These are phyloP conservation scores for Pouteria campechiana DNA, from an alignment of 179 eudicot species.

Conservation along the genomic window DNA sequence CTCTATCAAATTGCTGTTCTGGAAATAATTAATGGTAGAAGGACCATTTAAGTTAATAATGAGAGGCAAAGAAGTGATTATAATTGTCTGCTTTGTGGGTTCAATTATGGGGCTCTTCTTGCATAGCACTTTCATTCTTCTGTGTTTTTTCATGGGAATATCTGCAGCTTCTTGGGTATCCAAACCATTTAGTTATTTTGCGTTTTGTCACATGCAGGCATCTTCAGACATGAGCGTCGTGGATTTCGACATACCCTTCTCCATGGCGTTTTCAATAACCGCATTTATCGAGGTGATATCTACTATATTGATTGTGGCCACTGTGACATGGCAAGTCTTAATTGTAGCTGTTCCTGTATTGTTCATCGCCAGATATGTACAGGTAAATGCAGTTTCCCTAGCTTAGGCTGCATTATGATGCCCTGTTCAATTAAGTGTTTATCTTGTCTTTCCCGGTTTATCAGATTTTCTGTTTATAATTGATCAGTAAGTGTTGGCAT, in stretches of 20 bases:
- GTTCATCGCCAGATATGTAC: constrained; percentile 42
- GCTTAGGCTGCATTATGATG: background rate
- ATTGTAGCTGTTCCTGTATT: constrained; percentile 56
- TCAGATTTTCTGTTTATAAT: background rate
- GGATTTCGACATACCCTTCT: constrained; percentile 63
- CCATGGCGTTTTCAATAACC: constrained; percentile 32
- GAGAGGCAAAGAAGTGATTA: too few relatives aligned
- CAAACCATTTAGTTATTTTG: background rate
- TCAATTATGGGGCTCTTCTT: too few relatives aligned
- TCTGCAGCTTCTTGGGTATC: background rate
- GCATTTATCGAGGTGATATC: constrained; percentile 37
- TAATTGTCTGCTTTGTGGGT: too few relatives aligned
- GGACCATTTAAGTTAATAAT: too few relatives aligned
- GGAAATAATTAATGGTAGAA: too few relatives aligned
- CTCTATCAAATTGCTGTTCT: too few relatives aligned
- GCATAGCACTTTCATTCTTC: too few relatives aligned
- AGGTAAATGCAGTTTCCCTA: constrained; percentile 24
- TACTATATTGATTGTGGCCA: constrained; percentile 47
- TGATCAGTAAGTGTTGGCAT: background rate
- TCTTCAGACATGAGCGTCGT: constrained; percentile 72
- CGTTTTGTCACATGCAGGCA: constrained; percentile 28
- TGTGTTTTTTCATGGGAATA: background rate
- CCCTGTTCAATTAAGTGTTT: background rate
- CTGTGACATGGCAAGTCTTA: constrained; percentile 71
- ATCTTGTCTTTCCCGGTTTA: background rate